Base-by-base conservation (phyloP, 257 asterid species). In the Plantago ovata region DNA sequence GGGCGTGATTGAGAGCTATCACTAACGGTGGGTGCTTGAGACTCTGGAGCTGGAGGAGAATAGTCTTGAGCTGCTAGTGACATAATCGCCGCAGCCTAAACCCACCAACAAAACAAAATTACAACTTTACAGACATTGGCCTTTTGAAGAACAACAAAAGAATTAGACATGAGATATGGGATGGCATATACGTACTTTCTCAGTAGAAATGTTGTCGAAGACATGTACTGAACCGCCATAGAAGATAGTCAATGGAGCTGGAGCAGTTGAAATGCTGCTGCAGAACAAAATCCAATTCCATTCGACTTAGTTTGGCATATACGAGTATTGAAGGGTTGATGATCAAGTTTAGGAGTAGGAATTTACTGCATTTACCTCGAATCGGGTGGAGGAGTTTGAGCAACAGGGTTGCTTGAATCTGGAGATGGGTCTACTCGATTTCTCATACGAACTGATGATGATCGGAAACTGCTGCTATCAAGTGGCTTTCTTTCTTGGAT, bases 71-170 rank as follows among this genome's bases (percentile, higher is more conserved):
- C 97, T 55, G 97, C 97, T 75, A 89, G 66, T 41, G 85, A 70
- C 96, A 85, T 88, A 45, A 88, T 88, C 18, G 95, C 96, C 67
- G 80, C 86, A 64, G 93, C 96, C 96, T 87, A 61, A 53, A 50
- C n/a, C 44, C 52, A 62, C 45, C 13, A 16, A 41, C 39, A 1
- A 47, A 54, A 0, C 36, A 18, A 43, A 10, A 49, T 20, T 19
- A 48, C 16, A 45, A n/a, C 22, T 45, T 28, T 28, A 28, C 36
- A 28, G 2, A 28, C 6, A 28, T 28, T 3, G 6, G 6, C 16
- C 8, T n/a, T 11, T 45, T n/a, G 10, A 45, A 45, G 9, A n/a
- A 44, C n/a, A 43, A 43, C 7, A 45, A 15, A 45, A 45, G n/a
- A n/a, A n/a, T n/a, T 15, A 45, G 19, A 20, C 13, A 48, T 12